Evolutionary conservation across 2,329 filamentous ascomycete species (phyloP).

Genomic region (Cladosporium sp.): DNA sequence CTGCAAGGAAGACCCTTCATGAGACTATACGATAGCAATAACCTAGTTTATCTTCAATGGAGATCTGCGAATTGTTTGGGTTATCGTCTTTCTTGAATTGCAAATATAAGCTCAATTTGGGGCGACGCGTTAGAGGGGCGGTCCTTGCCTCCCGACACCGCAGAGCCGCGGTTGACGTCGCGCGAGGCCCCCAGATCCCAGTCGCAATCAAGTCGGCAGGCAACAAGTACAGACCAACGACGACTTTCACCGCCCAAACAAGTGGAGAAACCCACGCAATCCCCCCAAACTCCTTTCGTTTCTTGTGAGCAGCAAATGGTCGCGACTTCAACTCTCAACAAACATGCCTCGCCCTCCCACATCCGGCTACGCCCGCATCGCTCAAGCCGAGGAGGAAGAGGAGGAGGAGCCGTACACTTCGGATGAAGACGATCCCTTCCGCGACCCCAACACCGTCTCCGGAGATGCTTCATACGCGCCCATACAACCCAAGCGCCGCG

Average conservation of each 20-base stretch:
- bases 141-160: neutral
- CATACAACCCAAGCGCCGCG: slow-evolving; percentile 40
- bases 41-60: too few relatives aligned
- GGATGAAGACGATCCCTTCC: slow-evolving; percentile 34
- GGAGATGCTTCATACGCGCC: slow-evolving; percentile 32
- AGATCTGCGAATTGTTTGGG: too few relatives aligned
- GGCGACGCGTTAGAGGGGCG: neutral
- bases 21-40: too few relatives aligned
- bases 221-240: neutral
- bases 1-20: too few relatives aligned
- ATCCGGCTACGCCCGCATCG: slow-evolving; percentile 47
- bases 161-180: neutral
- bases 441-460: slow-evolving; percentile 14
- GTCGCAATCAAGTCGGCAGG: neutral
- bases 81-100: too few relatives aligned
- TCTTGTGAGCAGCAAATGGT: neutral
- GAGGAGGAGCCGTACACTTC: slow-evolving; percentile 36
- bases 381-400: slow-evolving; percentile 47
- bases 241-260: neutral
- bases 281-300: too few relatives aligned
- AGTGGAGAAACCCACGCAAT: too few relatives aligned
- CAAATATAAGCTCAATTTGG: neutral
- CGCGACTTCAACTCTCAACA: slow-evolving; percentile 21
- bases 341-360: slow-evolving; percentile 37
- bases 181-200: neutral